Conservation (phyloP, 2,329 filamentous ascomycete species). For the Alternaria arborescens region DNA sequence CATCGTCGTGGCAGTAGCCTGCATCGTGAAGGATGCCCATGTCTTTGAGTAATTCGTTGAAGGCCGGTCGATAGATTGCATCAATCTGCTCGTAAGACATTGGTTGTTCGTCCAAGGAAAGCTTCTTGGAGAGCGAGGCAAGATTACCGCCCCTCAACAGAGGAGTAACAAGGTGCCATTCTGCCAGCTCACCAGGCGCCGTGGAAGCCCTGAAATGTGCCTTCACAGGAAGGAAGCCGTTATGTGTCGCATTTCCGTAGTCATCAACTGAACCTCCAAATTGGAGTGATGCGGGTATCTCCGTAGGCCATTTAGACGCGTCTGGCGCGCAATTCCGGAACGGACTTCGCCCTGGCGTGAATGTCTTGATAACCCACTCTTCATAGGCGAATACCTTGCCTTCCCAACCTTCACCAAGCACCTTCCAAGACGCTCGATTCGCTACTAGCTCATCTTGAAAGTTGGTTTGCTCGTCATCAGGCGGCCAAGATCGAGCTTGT, state of each 20-base stretch:
- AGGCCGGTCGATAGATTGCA: constrained; percentile 36
- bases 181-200: constrained; percentile 14
- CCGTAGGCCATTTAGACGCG: constrained; percentile 33
- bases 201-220: constrained; percentile 26
- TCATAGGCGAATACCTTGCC: constrained; percentile 34
- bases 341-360: constrained; percentile 32
- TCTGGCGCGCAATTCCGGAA: constrained; percentile 36
- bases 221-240: constrained; percentile 29
- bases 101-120: neutral
- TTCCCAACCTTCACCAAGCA: constrained; percentile 36
- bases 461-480: constrained; percentile 16
- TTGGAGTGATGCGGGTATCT: constrained; percentile 36
- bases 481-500: neutral
- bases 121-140: constrained; percentile 17
- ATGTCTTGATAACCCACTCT: constrained; percentile 39
- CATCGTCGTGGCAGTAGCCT: constrained; percentile 51
- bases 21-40: constrained; percentile 38
- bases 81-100: constrained; percentile 32
- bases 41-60: constrained; percentile 35
- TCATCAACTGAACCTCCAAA: constrained; percentile 21
- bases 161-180: constrained; percentile 35
- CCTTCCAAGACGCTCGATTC: constrained; percentile 28
- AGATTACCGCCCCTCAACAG: constrained; percentile 26
- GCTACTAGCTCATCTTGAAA: constrained; percentile 31
- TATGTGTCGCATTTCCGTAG: constrained; percentile 1